phyloP scores from a whole-genome alignment of 805 yeast species.

The Kregervanrija delftensis region DNA sequence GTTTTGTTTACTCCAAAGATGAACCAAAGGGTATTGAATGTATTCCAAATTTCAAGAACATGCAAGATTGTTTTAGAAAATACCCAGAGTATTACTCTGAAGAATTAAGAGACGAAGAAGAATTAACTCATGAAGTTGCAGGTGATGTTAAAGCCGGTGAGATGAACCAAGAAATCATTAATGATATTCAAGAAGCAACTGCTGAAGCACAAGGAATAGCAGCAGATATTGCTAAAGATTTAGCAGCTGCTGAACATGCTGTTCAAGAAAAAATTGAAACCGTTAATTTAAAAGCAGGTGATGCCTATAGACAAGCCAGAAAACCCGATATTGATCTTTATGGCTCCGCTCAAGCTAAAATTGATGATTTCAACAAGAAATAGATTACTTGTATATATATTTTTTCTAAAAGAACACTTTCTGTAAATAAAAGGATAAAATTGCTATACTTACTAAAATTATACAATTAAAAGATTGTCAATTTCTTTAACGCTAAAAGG shows the following conservation, averaged over 20 bases:
- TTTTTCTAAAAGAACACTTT: background rate
- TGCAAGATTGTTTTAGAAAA: conserved; percentile 91
- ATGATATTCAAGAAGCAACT: conserved; percentile 15
- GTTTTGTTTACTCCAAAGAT: conserved; percentile 87
- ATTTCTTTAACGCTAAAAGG: conserved; percentile 37
- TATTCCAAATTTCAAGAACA: conserved; percentile 77
- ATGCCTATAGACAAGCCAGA: background rate
- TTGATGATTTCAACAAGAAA: conserved; percentile 12
- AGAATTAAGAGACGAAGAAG: conserved; percentile 77
- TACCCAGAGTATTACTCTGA: conserved; percentile 93
- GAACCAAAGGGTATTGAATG: conserved; percentile 98
- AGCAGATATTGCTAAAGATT: conserved; percentile 2
- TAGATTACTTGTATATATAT: conserved; percentile 1
- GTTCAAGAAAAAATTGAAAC: background rate
- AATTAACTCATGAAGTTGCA: conserved; percentile 19
- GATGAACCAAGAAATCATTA: conserved; percentile 14
- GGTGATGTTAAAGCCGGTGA: conserved; percentile 11
- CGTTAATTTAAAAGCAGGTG: background rate
- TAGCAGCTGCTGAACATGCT: background rate
- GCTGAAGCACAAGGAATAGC: conserved; percentile 16
- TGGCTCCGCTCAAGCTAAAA: conserved; percentile 13
- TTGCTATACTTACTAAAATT: background rate
- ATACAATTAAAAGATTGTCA: conserved; percentile 1
- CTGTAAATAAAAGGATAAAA: background rate
- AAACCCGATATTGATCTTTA: conserved; percentile 11